Base-by-base conservation (phyloP, 2,329 filamentous ascomycete species). In the Fusarium sp. region DNA sequence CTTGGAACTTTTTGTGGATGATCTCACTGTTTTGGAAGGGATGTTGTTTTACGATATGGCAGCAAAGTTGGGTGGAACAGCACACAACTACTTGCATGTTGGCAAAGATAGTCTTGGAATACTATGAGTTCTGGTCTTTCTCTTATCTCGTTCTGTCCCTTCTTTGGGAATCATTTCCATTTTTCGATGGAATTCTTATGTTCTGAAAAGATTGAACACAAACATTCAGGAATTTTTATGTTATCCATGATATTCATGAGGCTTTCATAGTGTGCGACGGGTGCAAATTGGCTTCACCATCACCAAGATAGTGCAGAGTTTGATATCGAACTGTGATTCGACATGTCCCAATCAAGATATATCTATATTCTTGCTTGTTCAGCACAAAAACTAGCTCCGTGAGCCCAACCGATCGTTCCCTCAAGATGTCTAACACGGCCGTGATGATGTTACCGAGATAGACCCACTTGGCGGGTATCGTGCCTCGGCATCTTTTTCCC, bases 401-500 rank as follows among this genome's bases (percentile, higher is more conserved):
- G n/a, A n/a, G 17, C n/a, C 4, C n/a, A n/a, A 17, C 6, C 9
- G 17, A 10, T 36, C 34, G 34, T 11, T 26, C 3, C 12, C 11
- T 24, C 23, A n/a, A 42, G 24, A 40, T 19, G 28, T 32, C 26
- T 10, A 32, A 32, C 14, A 32, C 28, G 28, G 28, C 28, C 28
- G 40, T 12, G 28, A 36, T 54, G 36, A 36, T 58, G 36, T 64
- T 57, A 44, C 61, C 65, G 65, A 68, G 54, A 53, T 20, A 26
- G 70, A 62, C 62, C 70, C 70, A 73, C 70, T 36, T 9, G n/a
- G 21, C 39, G 47, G 62, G 36, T 36, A 50, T 58, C 57, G 67
- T 65, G 72, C 74, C 74, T 74, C 73, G 74, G 73, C 70, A 71
- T 66, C 58, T 66, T 62, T 53, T 72, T 66, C 73, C 74, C 73